Evolutionary conservation across 495 filamentous ascomycete genomes (phyloP).

Genomic region (Penicillium subrubescens): DNA sequence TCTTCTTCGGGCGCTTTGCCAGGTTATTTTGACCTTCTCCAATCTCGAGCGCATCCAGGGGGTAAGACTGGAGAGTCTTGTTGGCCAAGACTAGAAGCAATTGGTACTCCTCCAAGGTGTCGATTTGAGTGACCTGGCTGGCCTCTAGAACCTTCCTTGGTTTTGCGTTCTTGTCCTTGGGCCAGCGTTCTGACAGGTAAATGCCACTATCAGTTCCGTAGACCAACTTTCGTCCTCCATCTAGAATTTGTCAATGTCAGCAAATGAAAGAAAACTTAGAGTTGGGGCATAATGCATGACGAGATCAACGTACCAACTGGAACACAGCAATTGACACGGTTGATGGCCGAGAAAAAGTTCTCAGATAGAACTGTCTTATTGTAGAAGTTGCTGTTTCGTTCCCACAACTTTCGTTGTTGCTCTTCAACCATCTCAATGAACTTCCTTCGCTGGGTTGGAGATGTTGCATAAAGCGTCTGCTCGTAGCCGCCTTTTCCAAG

Average conservation of each 20-base stretch:
- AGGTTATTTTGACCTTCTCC: constrained; percentile 71
- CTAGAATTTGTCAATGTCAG: constrained; percentile 48
- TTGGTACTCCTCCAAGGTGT: constrained; percentile 92
- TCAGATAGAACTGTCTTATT: constrained; percentile 84
- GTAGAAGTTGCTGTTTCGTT: constrained; percentile 86
- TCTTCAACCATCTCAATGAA: constrained; percentile 95
- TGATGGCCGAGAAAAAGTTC: constrained; percentile 77
- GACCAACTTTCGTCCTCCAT: constrained; percentile 93
- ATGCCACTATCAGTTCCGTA: constrained; percentile 93
- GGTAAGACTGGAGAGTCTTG: constrained; percentile 85
- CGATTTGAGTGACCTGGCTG: constrained; percentile 88
- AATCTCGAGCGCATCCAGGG: constrained; percentile 80
- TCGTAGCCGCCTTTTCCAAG: constrained; percentile 97
- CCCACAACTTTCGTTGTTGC: constrained; percentile 81
- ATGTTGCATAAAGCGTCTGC: constrained; percentile 82
- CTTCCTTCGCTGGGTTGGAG: constrained; percentile 78
- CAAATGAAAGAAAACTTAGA: background rate
- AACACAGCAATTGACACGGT: constrained; percentile 89
- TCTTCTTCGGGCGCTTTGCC: constrained; percentile 91
- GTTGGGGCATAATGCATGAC: background rate
- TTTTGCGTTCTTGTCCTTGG: constrained; percentile 73
- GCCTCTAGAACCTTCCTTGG: constrained; percentile 86
- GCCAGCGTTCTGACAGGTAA: constrained; percentile 85
- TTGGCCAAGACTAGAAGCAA: constrained; percentile 90
- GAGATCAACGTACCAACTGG: constrained; percentile 68